Conservation (phyloP, 306 rosid species). For the Elaeagnus macrophylla region DNA sequence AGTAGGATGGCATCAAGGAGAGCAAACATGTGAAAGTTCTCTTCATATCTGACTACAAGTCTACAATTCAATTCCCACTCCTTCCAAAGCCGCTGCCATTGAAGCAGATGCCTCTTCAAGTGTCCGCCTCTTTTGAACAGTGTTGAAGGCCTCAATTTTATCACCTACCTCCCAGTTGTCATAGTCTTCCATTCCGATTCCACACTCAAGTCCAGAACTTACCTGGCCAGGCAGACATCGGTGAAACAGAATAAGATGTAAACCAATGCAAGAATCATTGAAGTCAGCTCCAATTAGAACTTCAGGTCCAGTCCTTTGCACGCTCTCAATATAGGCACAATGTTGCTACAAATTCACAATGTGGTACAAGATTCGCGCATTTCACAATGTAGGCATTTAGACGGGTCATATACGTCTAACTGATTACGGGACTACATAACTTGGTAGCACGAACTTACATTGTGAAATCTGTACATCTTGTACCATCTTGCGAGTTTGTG, state of each 20-base stretch:
- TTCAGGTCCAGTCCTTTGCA: not conserved
- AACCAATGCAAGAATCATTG: conserved; percentile 1
- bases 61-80: conserved; percentile 40
- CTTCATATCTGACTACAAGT: conserved; percentile 10
- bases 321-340: no score
- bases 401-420: no score
- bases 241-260: not conserved
- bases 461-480: no score
- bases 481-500: no score
- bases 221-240: conserved; percentile 45
- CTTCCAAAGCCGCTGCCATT: conserved; percentile 83
- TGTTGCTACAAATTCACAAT: no score
- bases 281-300: not conserved
- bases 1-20: conserved; percentile 10
- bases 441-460: no score
- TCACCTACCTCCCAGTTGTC: conserved; percentile 86
- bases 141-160: conserved; percentile 57
- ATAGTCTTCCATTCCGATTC: conserved; percentile 70
- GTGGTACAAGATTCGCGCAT: no score
- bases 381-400: no score
- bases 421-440: no score
- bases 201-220: conserved; percentile 90
- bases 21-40: conserved; percentile 10
- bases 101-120: conserved; percentile 96
- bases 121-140: conserved; percentile 69